Percentiles rank a stretch among this genome's conserved stretches.
Conservation (phyloP, 2,329 filamentous ascomycete species). For the Cladobotryum protrusum region DNA sequence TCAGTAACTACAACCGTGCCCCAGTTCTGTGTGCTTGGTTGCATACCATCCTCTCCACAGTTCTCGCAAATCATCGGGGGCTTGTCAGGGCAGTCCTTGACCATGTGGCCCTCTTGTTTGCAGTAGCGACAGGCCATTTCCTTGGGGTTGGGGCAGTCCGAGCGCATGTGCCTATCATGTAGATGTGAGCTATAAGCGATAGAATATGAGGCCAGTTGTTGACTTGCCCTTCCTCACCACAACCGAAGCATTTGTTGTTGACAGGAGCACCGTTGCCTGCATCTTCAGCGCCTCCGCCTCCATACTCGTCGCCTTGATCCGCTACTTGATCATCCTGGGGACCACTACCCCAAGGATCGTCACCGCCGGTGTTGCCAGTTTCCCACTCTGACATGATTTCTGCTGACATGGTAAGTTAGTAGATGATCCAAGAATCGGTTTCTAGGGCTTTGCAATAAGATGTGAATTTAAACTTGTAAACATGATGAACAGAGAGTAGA, state of each 20-base stretch:
- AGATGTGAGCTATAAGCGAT: constrained; percentile 6
- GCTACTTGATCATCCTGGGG: not conserved
- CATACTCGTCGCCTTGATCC: not conserved
- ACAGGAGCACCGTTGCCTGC: constrained; percentile 4
- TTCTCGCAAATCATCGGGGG: constrained; percentile 52
- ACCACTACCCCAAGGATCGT: not conserved
- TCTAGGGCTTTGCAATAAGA: no score
- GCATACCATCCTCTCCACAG: constrained; percentile 54
- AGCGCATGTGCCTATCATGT: constrained; percentile 22
- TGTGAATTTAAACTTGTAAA: no score
- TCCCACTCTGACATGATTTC: not conserved
- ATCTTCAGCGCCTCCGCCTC: not conserved
- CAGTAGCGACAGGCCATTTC: constrained; percentile 38
- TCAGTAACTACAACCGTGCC: constrained; percentile 10
- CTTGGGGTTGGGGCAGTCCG: constrained; percentile 30
- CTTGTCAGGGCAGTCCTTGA: constrained; percentile 57
- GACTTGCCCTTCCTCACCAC: constrained; percentile 30
- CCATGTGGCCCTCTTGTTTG: constrained; percentile 46
- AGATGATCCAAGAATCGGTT: no score
- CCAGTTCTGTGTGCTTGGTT: constrained; percentile 12
- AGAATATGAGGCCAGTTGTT: not conserved
- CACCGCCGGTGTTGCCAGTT: not conserved
- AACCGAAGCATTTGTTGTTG: constrained; percentile 31
- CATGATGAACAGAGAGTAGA: no score
- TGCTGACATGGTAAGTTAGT: no score